Conservation (phyloP, 2,329 filamentous ascomycete species). For the Aspergillus pseudonomiae region DNA sequence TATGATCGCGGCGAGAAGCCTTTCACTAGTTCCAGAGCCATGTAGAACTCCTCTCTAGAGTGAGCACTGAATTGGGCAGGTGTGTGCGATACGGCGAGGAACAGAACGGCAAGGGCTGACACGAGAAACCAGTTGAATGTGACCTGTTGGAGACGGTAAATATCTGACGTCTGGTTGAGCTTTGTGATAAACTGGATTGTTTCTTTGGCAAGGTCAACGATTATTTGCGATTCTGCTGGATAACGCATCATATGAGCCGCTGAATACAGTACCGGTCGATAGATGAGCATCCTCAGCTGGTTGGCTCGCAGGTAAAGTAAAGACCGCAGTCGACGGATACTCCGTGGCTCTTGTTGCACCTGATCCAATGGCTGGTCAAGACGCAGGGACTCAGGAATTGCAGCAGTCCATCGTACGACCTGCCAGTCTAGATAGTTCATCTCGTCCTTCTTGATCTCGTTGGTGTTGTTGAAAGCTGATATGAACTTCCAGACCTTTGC, state of each 20-base stretch:
- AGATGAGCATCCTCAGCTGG: constrained; percentile 85
- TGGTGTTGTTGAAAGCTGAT: constrained; percentile 67
- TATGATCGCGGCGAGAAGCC: constrained; percentile 63
- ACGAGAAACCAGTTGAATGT: constrained; percentile 69
- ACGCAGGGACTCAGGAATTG: constrained; percentile 65
- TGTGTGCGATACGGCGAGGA: constrained; percentile 65
- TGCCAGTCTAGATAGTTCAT: constrained; percentile 81
- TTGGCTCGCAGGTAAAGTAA: constrained; percentile 87
- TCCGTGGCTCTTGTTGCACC: constrained; percentile 52
- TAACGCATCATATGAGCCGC: constrained; percentile 75
- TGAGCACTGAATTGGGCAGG: constrained; percentile 60
- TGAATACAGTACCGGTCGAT: constrained; percentile 80
- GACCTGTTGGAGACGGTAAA: constrained; percentile 64
- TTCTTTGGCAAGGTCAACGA: constrained; percentile 65
- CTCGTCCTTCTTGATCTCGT: constrained; percentile 70
- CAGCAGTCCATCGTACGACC: constrained; percentile 79
- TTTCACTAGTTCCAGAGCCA: constrained; percentile 65
- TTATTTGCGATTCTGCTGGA: constrained; percentile 69
- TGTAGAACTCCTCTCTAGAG: constrained; percentile 66
- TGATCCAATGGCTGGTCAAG: constrained; percentile 57
- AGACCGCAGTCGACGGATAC: constrained; percentile 72
- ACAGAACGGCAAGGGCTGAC: constrained; percentile 63
- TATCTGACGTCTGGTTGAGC: constrained; percentile 62
- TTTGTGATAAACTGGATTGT: constrained; percentile 63
- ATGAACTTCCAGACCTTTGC: constrained; percentile 85